A percentile compares a stretch with the other conserved stretches of the same genome.
phyloP scores from a whole-genome alignment of 805 yeast genomes.

The Monosporozyma siamensis region DNA sequence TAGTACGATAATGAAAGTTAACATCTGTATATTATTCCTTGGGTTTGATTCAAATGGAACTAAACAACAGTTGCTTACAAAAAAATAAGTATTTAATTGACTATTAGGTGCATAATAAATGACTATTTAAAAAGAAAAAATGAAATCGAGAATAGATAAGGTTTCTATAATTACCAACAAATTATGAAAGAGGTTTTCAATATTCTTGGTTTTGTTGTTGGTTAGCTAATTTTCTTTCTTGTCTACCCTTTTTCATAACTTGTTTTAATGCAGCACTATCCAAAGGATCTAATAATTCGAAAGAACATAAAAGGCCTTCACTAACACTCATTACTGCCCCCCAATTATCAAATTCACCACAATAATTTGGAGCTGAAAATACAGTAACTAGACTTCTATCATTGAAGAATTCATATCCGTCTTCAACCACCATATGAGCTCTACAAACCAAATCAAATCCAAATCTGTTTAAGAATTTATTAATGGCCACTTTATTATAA shows the following conservation, averaged over 20 bases:
- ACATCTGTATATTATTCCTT: constrained; percentile 1
- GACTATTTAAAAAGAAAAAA: too few relatives aligned
- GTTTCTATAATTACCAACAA: too few relatives aligned
- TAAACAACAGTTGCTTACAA: too few relatives aligned
- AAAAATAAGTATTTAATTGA: too few relatives aligned
- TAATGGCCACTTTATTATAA: constrained; percentile 67
- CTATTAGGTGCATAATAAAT: not conserved
- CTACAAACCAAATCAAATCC: constrained; percentile 70
- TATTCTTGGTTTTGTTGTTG: constrained; percentile 20
- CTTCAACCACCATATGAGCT: constrained; percentile 87
- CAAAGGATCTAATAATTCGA: constrained; percentile 87
- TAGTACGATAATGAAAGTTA: not conserved
- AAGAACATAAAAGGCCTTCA: constrained; percentile 85
- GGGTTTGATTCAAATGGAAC: not conserved
- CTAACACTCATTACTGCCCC: constrained; percentile 97
- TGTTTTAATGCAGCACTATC: constrained; percentile 89
- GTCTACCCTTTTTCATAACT: constrained; percentile 88
- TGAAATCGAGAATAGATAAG: too few relatives aligned
- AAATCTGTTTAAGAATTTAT: constrained; percentile 53
- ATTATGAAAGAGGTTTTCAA: too few relatives aligned
- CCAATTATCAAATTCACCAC: constrained; percentile 63
- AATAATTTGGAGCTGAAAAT: constrained; percentile 70
- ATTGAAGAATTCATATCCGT: constrained; percentile 76
- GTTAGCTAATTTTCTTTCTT: constrained; percentile 64
- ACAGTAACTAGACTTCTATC: constrained; percentile 68